Conservation (phyloP, 169 alveolate species). For the Eimeria tenella region DNA sequence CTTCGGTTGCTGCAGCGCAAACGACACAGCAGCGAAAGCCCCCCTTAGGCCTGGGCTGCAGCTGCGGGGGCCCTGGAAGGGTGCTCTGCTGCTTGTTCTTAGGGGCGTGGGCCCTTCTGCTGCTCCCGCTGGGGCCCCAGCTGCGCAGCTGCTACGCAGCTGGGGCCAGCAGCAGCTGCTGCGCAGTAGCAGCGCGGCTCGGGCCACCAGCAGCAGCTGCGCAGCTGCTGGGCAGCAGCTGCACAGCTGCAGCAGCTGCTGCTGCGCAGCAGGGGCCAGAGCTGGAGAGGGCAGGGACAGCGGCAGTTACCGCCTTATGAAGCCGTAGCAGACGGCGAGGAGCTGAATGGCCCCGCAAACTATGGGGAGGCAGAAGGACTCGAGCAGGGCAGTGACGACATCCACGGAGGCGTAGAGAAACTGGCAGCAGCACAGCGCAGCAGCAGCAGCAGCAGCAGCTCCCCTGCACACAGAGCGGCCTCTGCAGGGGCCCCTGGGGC, state of each 20-base stretch:
- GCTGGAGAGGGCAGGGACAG: not conserved
- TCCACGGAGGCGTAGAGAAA: constrained; percentile 72
- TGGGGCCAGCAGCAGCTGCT: not conserved
- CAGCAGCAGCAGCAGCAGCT: too few relatives aligned
- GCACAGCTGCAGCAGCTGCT: not conserved
- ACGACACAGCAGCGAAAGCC: not conserved
- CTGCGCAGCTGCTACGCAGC: too few relatives aligned
- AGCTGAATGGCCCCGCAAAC: constrained; percentile 74
- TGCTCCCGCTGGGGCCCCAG: too few relatives aligned
- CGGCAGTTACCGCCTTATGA: constrained; percentile 49
- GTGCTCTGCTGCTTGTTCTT: too few relatives aligned
- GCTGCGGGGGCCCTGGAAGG: too few relatives aligned
- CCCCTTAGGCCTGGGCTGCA: too few relatives aligned
- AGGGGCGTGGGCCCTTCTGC: too few relatives aligned
- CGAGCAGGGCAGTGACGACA: constrained; percentile 61
- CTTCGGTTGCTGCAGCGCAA: constrained; percentile 54
- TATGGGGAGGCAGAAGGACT: constrained; percentile 68
- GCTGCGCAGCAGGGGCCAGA: not conserved
- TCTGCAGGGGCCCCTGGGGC: too few relatives aligned
- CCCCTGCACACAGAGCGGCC: too few relatives aligned
- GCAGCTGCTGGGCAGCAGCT: not conserved
- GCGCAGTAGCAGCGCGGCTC: too few relatives aligned
- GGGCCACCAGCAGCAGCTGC: not conserved
- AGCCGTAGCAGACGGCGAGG: constrained; percentile 78
- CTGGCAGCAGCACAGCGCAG: constrained; percentile 6